Conservation (phyloP, 2,329 filamentous ascomycete genomes). For the Pseudodiploospora longispora region DNA sequence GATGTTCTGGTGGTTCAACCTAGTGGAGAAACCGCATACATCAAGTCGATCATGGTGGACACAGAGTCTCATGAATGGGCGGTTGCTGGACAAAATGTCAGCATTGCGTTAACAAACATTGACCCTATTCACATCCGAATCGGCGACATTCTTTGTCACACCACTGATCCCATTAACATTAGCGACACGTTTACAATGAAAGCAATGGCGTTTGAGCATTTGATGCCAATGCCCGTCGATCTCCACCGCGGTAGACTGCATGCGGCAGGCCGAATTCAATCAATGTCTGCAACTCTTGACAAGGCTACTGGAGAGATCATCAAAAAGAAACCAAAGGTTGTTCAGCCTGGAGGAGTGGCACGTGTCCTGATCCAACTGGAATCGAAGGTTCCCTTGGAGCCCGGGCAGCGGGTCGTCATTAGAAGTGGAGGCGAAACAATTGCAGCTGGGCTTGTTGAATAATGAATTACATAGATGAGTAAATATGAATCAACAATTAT, state of each 20-base stretch:
- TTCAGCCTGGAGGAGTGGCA: conserved; percentile 72
- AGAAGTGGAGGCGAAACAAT: conserved; percentile 75
- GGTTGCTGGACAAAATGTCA: conserved; percentile 83
- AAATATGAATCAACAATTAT: background rate
- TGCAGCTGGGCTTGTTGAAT: conserved; percentile 55
- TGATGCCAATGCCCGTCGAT: conserved; percentile 84
- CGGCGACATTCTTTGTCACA: conserved; percentile 79
- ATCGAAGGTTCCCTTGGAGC: conserved; percentile 68
- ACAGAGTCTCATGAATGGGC: conserved; percentile 73
- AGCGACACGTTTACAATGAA: conserved; percentile 72
- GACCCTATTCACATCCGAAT: conserved; percentile 74
- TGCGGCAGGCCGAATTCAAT: conserved; percentile 63
- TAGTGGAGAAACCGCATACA: conserved; percentile 67
- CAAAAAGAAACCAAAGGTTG: conserved; percentile 78
- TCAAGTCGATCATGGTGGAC: conserved; percentile 77
- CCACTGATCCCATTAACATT: conserved; percentile 58
- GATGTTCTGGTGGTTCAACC: conserved; percentile 75
- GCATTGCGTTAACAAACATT: conserved; percentile 76
- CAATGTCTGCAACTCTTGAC: conserved; percentile 67
- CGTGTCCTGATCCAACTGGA: conserved; percentile 69
- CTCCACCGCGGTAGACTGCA: conserved; percentile 81
- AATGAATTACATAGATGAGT: conserved; percentile 43
- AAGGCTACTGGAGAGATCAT: conserved; percentile 66
- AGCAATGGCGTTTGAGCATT: conserved; percentile 78
- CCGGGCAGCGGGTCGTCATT: conserved; percentile 71